These are phyloP conservation scores for Closterium sp. DNA, from an alignment of 139 green algal genomes.

Conservation along the genomic window DNA sequence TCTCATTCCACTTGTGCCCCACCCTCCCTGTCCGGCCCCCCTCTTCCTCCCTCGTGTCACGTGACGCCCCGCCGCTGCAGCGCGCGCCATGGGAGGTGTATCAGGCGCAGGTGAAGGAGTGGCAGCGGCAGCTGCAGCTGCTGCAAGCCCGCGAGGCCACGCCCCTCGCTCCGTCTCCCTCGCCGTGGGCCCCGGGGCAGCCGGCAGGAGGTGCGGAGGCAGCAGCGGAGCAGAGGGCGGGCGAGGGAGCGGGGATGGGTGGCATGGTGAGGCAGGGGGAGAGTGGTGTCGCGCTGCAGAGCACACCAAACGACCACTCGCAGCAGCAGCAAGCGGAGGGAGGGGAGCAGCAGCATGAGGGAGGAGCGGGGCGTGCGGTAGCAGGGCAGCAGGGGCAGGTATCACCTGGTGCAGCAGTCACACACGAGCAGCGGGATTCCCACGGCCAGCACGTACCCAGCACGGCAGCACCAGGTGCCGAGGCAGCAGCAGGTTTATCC, in stretches of 20 bases:
- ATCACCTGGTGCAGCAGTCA: not conserved
- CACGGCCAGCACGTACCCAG: too few species aligned
- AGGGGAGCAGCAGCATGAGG: not conserved
- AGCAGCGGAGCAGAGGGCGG: not conserved
- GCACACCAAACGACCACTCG: not conserved
- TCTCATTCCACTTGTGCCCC: too few species aligned
- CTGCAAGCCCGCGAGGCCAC: not conserved
- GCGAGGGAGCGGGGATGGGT: not conserved
- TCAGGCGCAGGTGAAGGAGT: not conserved
- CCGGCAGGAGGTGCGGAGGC: not conserved
- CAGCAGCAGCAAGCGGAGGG: not conserved
- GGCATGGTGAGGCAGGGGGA: not conserved
- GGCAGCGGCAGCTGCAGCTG: conserved; percentile 19
- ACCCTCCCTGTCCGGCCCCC: too few species aligned
- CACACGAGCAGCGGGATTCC: not conserved
- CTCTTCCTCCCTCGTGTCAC: not conserved
- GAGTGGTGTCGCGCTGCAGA: not conserved
- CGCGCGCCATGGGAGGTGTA: conserved; percentile 21
- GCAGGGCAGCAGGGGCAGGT: not conserved
- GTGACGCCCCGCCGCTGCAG: not conserved
- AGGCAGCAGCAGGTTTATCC: not conserved
- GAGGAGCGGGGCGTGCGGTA: not conserved
- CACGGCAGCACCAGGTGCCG: not conserved
- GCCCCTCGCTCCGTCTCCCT: not conserved
- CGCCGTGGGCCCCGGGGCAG: not conserved